Evolutionary conservation across 495 filamentous ascomycete species (phyloP), one percentile per base, ranked within the genome.

Genomic region (Penicillium cinerascens): DNA sequence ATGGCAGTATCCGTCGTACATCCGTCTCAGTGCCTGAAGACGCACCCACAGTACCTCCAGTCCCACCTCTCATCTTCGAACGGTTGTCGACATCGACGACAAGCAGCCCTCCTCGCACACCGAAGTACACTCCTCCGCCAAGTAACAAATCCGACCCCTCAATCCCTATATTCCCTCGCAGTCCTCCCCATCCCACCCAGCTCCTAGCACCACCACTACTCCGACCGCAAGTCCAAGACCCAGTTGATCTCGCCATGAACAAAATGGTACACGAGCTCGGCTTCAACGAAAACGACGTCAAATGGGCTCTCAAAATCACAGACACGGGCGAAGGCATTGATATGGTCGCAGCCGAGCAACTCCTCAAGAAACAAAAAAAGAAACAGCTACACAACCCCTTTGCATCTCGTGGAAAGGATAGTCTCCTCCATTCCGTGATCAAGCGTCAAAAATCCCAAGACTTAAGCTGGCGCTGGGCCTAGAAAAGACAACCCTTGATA

Each of bases 321-420:
- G 78, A 81, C 50, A 77, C 65, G 1, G 78, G 78, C 16, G 77
- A 81, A 25, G 71, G 71, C 2, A 72, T 81, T 18, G 71, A 80
- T 42, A 67, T 69, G n/a, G 57, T 71, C 25, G 70, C 67, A 7
- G 78, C 78, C 0, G 62, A 78, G 9, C 58, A 67, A 17, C 54
- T 78, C 26, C 68, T 81, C n/a, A 57, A 73, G 4, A 56, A 67
- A 18, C 71, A 79, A 42, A 59, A 70, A n/a, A 71, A 72, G 47
- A 72, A 65, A 17, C 51, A 52, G 7, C 52, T 58, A 26, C 25
- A 41, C 13, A 61, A 59, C 25, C 67, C 52, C 0, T 65, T 58
- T 17, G 48, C 49, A 1, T 27, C 52, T 15, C 52, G 52, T 5
- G 50, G 55, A 2, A 60, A 60, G 20, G 49, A 56, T 22, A 63